Evolutionary conservation across 176 grass and related monocot genomes (phyloP), one percentile per base, ranked within the genome.

Genomic region (Secale cereale): DNA sequence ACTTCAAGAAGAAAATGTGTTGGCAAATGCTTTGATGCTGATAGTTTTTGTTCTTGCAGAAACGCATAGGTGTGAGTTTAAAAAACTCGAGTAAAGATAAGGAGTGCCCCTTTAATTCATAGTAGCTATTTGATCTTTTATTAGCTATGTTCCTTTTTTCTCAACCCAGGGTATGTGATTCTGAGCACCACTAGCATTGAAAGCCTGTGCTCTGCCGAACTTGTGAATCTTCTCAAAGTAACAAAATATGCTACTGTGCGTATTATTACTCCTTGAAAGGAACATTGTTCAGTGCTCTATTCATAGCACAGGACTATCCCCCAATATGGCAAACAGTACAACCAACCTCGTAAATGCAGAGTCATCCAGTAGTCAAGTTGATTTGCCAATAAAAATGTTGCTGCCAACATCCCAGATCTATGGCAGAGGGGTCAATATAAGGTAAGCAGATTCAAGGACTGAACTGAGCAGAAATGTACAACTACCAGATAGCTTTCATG

Each of bases 401-500:
- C 59, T 59, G 43, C 33, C 45, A 80, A 26, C 54, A 66, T 57
- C 23, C 36, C 79, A 82, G 12, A 73, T 65, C 15, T 41, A 64
- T 30, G 32, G 27, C 59, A 54, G 7, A 14, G 1, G 4, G 20
- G 35, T 52, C 19, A 10, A n/a, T 23, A 46, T 70, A 25, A n/a
- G 59, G 19, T 63, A 45, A 46, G 20, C 28, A 83, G 22, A 48
- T 76, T 23, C 27, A 22, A 75, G 7, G 7, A 65, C 48, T n/a
- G 41, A 40, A 56, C 61, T 1, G 8, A 78, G 64, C 54, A 88
- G 14, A 52, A n/a, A 56, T 9, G 13, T 27, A 46, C 13, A 8
- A 25, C 46, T n/a, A 59, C 33, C 64, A 59, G 20, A 37, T 43
- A 83, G 74, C 56, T 82, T 81, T 48, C 72, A 82, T 70, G 35